Base-by-base conservation (phyloP, 1,284 basidiomycete species). In the Phaffia rhodozyma region DNA sequence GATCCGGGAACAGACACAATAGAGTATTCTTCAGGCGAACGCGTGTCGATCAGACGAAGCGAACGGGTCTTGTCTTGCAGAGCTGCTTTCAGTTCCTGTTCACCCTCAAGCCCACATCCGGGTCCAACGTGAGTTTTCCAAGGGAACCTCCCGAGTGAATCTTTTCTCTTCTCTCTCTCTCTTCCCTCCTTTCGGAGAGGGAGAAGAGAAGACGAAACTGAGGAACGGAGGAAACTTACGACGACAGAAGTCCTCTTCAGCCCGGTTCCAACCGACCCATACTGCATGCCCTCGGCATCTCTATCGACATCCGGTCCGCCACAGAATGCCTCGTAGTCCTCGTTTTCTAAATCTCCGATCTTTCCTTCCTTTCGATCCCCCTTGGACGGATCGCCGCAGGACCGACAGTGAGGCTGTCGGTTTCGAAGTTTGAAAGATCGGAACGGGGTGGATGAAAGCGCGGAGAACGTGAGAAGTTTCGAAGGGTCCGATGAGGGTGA, bases 1-100 rank as follows among this genome's bases (percentile, higher is more conserved):
- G 89, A 90, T 0, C 78, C 78, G 3, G 86, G 84, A 27, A 97
- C 73, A 61, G 84, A 82, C 67, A 91, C 92, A 51, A 98, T 97
- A 0, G 84, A 86, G 73, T 85, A 97, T 74, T 97, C 93, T 0
- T 82, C 82, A 43, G 77, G 75, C 1, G 89, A 83, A 21, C 96
- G 81, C 6, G 96, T 91, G 70, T 98, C 96, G 21, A 98, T 77
- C 11, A 97, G 25, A 18, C 72, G 49, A 1, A 65, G 55, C 52
- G 57, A 62, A 4, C 27, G 47, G 30, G 58, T 54, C 21, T 32
- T 51, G 34, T 32, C 34, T 25, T 56, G 20, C 4, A 30, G 21
- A 38, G 1, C 23, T 7, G 5, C 27, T 30, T 21, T 23, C 7
- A 23, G 29, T 49, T 48, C 43, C 32, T 18, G 34, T 20, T 23